Conservation (phyloP, 148 eudicot species). For the Nepenthes mirabilis region DNA sequence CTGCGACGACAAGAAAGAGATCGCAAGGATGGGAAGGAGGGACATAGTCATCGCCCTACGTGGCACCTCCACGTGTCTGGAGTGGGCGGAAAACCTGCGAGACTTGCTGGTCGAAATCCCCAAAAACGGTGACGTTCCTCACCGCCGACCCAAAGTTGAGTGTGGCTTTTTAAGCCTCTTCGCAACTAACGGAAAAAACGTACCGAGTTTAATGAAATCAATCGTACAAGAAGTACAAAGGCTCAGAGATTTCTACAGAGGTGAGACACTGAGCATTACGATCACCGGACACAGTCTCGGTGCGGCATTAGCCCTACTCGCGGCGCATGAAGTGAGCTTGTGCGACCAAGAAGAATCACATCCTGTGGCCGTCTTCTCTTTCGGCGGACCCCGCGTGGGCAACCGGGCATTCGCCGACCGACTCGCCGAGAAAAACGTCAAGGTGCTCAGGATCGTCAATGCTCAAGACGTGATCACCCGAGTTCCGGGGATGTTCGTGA, state of each 20-base stretch:
- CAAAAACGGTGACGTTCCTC: not conserved
- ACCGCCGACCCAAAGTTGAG: constrained; percentile 47
- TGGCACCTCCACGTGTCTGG: constrained; percentile 93
- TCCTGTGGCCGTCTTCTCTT: constrained; percentile 76
- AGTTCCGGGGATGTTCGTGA: constrained; percentile 82
- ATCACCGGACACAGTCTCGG: constrained; percentile 93
- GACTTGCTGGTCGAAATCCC: constrained; percentile 47
- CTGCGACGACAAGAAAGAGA: constrained; percentile 56
- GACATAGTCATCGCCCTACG: constrained; percentile 84
- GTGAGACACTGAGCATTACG: constrained; percentile 61
- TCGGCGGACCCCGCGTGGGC: constrained; percentile 85
- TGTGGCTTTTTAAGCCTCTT: constrained; percentile 75
- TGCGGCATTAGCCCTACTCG: constrained; percentile 72
- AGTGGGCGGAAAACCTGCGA: constrained; percentile 85
- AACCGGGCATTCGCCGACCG: constrained; percentile 48
- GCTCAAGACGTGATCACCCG: constrained; percentile 68
- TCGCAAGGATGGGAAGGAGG: constrained; percentile 82
- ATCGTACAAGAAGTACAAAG: constrained; percentile 44
- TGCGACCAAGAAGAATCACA: constrained; percentile 9
- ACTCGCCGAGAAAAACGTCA: constrained; percentile 32
- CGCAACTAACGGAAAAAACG: constrained; percentile 35
- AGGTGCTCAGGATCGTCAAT: constrained; percentile 69
- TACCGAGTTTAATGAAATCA: constrained; percentile 51
- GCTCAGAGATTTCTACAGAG: constrained; percentile 39
- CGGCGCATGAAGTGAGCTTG: constrained; percentile 44